Conservation (phyloP, 2,329 filamentous ascomycete species). For the Paraconiothyrium sp. region DNA sequence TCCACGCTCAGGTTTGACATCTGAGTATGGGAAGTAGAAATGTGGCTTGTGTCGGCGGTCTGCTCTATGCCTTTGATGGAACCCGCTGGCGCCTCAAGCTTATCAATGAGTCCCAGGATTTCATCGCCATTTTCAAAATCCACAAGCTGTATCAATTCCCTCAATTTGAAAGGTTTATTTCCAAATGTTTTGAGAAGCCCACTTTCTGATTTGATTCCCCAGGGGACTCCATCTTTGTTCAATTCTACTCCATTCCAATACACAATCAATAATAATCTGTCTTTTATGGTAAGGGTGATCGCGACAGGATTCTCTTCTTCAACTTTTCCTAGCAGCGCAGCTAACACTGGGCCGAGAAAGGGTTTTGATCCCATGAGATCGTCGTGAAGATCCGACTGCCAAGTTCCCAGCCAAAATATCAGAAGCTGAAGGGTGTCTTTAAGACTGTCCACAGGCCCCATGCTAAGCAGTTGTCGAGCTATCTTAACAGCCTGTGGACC, state of each 20-base stretch:
- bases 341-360: background rate
- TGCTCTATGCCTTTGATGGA: background rate
- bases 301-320: background rate
- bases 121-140: slow-evolving; percentile 8
- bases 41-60: background rate
- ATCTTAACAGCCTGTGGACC: background rate
- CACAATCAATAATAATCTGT: background rate
- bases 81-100: background rate
- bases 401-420: background rate
- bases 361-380: background rate
- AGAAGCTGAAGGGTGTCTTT: no score
- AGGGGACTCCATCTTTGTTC: background rate
- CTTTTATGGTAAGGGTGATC: background rate
- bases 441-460: background rate
- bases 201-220: background rate
- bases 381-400: background rate
- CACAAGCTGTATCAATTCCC: background rate
- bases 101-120: slow-evolving; percentile 2
- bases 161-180: background rate
- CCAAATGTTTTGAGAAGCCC: background rate
- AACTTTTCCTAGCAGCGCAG: background rate
- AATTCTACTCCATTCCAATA: background rate
- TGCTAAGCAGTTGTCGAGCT: background rate
- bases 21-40: background rate
- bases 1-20: no score